These are phyloP conservation scores for Tetrahymena elliotti DNA, from an alignment of 73 alveolate species.

Conservation along the genomic window DNA sequence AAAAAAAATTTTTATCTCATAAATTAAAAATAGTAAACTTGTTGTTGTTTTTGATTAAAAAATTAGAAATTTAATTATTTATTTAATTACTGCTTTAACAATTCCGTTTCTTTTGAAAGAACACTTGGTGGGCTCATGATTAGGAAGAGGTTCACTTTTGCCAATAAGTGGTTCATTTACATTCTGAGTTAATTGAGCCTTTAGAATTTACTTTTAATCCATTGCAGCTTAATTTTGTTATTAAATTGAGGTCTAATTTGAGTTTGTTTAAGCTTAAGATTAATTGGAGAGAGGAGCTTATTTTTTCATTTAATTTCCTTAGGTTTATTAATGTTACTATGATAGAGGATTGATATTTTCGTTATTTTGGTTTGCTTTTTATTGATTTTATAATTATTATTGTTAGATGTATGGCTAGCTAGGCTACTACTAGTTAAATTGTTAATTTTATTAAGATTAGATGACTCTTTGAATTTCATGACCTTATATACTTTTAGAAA, in stretches of 20 bases:
- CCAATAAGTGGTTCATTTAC: background rate
- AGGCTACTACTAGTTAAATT: background rate
- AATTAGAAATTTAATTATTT: background rate
- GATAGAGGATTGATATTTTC: background rate
- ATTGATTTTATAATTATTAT: background rate
- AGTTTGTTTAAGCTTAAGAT: background rate
- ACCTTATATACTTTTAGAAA: background rate
- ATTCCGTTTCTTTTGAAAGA: conserved; percentile 77
- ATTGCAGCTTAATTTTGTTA: background rate
- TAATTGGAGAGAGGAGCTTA: background rate
- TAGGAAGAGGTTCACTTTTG: conserved; percentile 19
- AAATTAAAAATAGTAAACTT: background rate
- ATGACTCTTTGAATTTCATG: background rate
- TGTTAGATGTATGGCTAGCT: background rate
- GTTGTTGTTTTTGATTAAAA: no score
- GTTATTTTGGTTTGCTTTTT: background rate
- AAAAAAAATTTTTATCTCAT: background rate
- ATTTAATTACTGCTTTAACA: conserved; percentile 56
- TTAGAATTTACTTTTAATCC: background rate
- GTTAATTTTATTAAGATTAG: background rate
- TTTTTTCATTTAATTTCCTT: background rate
- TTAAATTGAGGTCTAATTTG: background rate
- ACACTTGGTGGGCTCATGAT: conserved; percentile 70
- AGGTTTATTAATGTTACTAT: background rate
- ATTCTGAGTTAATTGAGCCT: background rate